A percentile compares a stretch with the other conserved stretches of the same genome.
Conservation (phyloP, 345 rosid genomes). For the Adansonia digitata region DNA sequence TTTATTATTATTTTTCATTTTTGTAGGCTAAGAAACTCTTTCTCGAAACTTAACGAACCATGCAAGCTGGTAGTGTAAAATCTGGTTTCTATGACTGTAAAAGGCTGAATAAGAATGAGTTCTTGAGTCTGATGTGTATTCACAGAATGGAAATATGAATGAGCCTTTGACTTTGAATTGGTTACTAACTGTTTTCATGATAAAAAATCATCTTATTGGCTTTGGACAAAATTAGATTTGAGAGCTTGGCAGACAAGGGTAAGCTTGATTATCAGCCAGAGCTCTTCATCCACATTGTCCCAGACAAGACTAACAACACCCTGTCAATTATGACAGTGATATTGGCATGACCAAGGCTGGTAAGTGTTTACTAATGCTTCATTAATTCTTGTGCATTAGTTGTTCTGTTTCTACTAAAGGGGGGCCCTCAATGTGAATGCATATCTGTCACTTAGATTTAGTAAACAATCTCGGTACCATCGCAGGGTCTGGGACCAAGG, state of each 20-base stretch:
- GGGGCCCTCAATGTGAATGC: background rate
- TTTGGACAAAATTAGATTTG: slow-evolving; percentile 84
- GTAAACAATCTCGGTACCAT: slow-evolving; percentile 87
- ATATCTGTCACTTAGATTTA: slow-evolving; percentile 40
- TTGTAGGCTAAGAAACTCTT: too few relatives aligned
- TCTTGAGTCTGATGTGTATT: background rate
- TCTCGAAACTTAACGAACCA: too few relatives aligned
- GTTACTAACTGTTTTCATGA: background rate
- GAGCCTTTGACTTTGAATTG: background rate
- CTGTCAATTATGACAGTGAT: slow-evolving; percentile 75
- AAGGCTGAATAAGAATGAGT: background rate
- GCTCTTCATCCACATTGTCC: slow-evolving; percentile 75
- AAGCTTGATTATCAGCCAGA: slow-evolving; percentile 83
- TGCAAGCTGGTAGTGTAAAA: too few relatives aligned
- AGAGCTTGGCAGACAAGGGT: slow-evolving; percentile 84
- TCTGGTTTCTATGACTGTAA: too few relatives aligned
- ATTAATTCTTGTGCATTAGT: background rate
- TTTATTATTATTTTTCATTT: too few relatives aligned
- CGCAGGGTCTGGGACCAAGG: slow-evolving; percentile 88
- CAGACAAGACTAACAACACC: slow-evolving; percentile 64
- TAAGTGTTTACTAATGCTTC: slow-evolving; percentile 11
- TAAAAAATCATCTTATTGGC: slow-evolving; percentile 35
- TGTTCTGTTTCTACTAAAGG: background rate
- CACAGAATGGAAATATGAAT: background rate
- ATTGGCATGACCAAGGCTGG: slow-evolving; percentile 93